Evolutionary conservation across 129 eudicot genomes (phyloP).

Genomic region (Deinandra increscens): DNA sequence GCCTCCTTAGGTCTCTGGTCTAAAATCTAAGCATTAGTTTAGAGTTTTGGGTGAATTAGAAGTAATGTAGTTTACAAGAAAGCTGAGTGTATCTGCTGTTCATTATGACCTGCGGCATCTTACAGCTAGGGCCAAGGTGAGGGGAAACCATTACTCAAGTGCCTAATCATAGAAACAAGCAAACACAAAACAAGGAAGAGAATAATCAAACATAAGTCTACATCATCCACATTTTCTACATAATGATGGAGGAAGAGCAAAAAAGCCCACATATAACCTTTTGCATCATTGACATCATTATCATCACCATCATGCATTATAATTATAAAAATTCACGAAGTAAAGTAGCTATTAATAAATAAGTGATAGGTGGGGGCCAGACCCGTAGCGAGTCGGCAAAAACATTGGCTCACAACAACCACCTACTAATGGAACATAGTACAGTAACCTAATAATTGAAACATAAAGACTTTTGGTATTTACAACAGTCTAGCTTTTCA

Average conservation of each 20-base stretch:
- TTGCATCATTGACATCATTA: constrained; percentile 10
- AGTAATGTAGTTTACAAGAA: no score
- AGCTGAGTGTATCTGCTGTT: no score
- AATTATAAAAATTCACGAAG: not conserved
- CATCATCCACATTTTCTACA: constrained; percentile 1
- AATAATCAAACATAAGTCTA: not conserved
- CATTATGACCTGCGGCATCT: no score
- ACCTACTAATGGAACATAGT: constrained; percentile 17
- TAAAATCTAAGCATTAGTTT: no score
- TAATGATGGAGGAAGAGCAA: not conserved
- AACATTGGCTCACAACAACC: constrained; percentile 44
- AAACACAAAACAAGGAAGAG: not conserved
- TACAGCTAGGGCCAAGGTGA: no score
- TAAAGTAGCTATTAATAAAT: constrained; percentile 14
- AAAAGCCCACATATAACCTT: not conserved
- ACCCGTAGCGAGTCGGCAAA: constrained; percentile 43
- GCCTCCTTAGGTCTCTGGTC: no score
- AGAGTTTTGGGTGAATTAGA: no score
- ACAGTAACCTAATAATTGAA: constrained; percentile 16
- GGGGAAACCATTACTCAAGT: no score
- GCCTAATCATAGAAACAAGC: not conserved
- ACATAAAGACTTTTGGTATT: constrained; percentile 29
- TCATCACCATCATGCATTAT: constrained; percentile 13
- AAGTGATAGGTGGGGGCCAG: constrained; percentile 27
- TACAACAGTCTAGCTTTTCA: constrained; percentile 42